Base-by-base conservation (phyloP, 73 alveolate genomes). In the Tetrahymena borealis region DNA sequence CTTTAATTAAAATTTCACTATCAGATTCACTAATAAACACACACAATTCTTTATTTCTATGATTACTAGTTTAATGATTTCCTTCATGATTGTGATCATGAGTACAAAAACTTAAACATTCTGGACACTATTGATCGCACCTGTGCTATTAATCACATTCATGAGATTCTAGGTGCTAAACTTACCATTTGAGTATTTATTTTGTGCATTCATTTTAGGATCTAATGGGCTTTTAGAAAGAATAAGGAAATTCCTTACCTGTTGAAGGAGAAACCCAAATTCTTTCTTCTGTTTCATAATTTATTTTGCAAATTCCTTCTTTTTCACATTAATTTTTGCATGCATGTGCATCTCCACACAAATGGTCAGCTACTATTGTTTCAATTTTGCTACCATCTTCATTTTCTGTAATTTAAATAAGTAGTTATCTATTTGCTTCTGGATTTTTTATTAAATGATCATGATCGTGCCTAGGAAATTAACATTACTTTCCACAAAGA, bases 11-110 rank as follows among this genome's bases (percentile, higher is more conserved):
- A 18, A 41, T 41, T 4, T 10, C 20, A 7, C 7, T 31, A 0
- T 41, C 78, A 3, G 32, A 18, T 41, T 41, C 20, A 41, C 20
- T 41, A 18, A 41, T 38, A 36, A 91, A 91, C 12, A 39, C 32
- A 16, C 78, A 91, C 33, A 24, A 20, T 39, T 91, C 94, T 39
- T 91, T 91, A 91, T 91, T 91, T 91, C 94, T 91, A 39, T 91
- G 94, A n/a, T 20, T 39, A 38, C 38, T 32, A 11, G 94, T 13
- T 16, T 91, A 39, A 39, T 91, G 94, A 13, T 39, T 39, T 28
- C 94, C 94, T 39, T 38, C 38, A 38, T 91, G 94, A 37, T 36
- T 78, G 8, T 39, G 39, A 39, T 91, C 18, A 38, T 78, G 15
- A 8, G 4, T 78, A n/a, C 91, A 78, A 78, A 78, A 32, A 39